Percentiles rank a stretch among this genome's conserved stretches.
Evolutionary conservation across 345 rosid species (phyloP).

Genomic region (Pistacia atlantica): DNA sequence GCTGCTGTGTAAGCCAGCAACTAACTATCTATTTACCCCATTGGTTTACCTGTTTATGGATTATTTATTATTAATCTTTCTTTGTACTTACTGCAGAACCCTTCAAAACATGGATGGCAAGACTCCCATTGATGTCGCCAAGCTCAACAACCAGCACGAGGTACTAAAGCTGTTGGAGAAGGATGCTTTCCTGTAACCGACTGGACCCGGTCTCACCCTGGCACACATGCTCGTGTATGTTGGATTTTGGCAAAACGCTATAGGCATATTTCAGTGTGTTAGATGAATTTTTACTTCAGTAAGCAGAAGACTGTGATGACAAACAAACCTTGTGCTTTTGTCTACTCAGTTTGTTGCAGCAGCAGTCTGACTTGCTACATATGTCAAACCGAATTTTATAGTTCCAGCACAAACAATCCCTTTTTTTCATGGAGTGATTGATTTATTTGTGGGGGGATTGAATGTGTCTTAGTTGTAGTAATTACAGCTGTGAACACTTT

Average conservation of each 20-base stretch:
- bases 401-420: neutral
- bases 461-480: slow-evolving; percentile 2
- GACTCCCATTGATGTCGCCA: slow-evolving; percentile 96
- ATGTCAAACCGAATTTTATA: neutral
- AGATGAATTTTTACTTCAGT: neutral
- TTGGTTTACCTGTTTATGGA: neutral
- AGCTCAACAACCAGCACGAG: slow-evolving; percentile 88
- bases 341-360: neutral
- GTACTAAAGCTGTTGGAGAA: slow-evolving; percentile 93
- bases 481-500: neutral
- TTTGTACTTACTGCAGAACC: slow-evolving; percentile 47
- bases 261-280: slow-evolving; percentile 16
- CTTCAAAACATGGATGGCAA: slow-evolving; percentile 96
- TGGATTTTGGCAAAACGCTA: slow-evolving; percentile 14
- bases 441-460: neutral
- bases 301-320: neutral
- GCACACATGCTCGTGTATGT: slow-evolving; percentile 14
- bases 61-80: neutral
- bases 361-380: neutral
- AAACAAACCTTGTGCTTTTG: neutral
- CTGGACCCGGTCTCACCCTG: neutral
- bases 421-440: neutral
- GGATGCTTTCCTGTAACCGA: slow-evolving; percentile 81
- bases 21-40: neutral
- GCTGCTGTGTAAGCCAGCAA: slow-evolving; percentile 89